Conservation (phyloP, 495 filamentous ascomycete species). For the Hypomontagnella submonticulosa region DNA sequence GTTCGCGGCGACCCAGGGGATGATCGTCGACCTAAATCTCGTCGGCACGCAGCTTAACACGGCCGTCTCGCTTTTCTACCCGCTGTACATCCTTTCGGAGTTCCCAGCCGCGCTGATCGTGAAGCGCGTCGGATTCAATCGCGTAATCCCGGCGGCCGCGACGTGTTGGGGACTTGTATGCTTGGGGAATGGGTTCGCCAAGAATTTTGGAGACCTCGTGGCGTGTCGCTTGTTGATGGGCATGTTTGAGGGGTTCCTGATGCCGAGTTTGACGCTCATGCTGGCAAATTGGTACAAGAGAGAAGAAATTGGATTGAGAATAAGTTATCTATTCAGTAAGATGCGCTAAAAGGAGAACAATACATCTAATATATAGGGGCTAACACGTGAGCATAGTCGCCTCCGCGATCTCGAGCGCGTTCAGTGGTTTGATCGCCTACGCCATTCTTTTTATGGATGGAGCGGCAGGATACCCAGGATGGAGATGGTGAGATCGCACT, state of each 20-base stretch:
- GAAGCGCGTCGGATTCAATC: conserved; percentile 46
- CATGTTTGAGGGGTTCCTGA: conserved; percentile 48
- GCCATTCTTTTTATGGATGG: conserved; percentile 55
- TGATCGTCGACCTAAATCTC: conserved; percentile 53
- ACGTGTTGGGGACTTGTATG: conserved; percentile 48
- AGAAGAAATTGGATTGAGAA: conserved; percentile 46
- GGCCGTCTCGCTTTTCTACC: conserved; percentile 48
- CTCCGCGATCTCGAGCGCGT: conserved; percentile 49
- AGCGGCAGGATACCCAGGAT: conserved; percentile 49
- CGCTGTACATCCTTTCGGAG: conserved; percentile 47
- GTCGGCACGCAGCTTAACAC: conserved; percentile 53
- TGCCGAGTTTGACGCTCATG: conserved; percentile 47
- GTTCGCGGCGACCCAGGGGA: conserved; percentile 54
- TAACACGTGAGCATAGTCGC: conserved; percentile 30
- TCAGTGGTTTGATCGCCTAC: conserved; percentile 61
- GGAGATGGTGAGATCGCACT: conserved; percentile 48
- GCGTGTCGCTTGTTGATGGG: conserved; percentile 47
- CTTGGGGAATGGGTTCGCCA: conserved; percentile 46
- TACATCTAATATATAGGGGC: background rate
- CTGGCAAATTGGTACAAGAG: conserved; percentile 52
- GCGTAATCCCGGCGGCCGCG: conserved; percentile 45
- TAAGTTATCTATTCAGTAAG: conserved; percentile 46
- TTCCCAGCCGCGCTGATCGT: conserved; percentile 47
- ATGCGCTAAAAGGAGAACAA: background rate
- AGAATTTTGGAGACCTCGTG: conserved; percentile 43